Percentiles rank a stretch among this genome's conserved stretches.
phyloP scores from a whole-genome alignment of 2,329 filamentous ascomycete species.

The Alternaria atra region DNA sequence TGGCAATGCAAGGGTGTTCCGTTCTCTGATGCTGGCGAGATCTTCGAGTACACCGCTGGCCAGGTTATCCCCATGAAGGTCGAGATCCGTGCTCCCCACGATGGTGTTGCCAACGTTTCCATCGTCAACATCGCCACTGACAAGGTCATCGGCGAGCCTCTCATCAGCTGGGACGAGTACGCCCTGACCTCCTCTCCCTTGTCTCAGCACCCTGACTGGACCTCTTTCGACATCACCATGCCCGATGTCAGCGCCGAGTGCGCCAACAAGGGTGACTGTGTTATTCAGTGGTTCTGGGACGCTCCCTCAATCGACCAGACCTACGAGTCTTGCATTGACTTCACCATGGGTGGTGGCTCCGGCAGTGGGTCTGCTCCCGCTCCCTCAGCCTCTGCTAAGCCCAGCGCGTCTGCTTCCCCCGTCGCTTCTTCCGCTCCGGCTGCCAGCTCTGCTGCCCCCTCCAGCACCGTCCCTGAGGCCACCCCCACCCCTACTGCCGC shows the following conservation, averaged over 20 bases:
- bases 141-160: constrained; percentile 60
- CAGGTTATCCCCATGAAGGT: constrained; percentile 58
- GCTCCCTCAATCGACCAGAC: constrained; percentile 65
- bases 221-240: constrained; percentile 63
- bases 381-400: constrained; percentile 14
- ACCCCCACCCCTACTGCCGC: constrained; percentile 19
- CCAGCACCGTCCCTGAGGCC: constrained; percentile 19
- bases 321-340: constrained; percentile 71
- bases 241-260: constrained; percentile 61
- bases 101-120: constrained; percentile 66
- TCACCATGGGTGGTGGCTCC: constrained; percentile 55
- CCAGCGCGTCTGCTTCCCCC: constrained; percentile 20
- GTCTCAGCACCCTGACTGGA: constrained; percentile 54
- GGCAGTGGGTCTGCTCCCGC: constrained; percentile 16
- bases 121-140: constrained; percentile 65
- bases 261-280: constrained; percentile 60
- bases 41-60: constrained; percentile 61
- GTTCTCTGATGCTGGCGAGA: constrained; percentile 62
- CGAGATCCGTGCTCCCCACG: constrained; percentile 63
- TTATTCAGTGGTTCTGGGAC: constrained; percentile 71
- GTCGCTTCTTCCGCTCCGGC: constrained; percentile 16
- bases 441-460: constrained; percentile 19
- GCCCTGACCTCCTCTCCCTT: constrained; percentile 59
- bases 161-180: constrained; percentile 66
- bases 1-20: constrained; percentile 68